Conservation (phyloP, 2,329 filamentous ascomycete species). For the Sclerotinia borealis region DNA sequence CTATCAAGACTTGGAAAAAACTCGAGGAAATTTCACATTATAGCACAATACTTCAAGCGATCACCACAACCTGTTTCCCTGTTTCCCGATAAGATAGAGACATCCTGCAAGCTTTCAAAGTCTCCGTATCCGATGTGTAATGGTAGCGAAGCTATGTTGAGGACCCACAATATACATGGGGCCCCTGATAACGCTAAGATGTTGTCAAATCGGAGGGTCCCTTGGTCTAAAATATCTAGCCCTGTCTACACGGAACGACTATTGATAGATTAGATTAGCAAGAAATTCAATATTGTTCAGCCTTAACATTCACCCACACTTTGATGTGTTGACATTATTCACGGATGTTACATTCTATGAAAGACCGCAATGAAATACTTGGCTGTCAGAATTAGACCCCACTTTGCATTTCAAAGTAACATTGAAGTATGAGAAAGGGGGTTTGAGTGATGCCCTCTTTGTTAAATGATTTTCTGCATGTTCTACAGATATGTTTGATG, state of each 20-base stretch:
- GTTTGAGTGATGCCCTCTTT: neutral
- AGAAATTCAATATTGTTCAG: slow-evolving; percentile 4
- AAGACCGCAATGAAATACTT: neutral
- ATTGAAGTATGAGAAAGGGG: slow-evolving; percentile 2
- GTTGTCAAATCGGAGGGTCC: neutral
- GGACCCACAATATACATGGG: slow-evolving; percentile 8
- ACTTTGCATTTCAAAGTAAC: neutral
- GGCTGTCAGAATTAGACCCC: neutral
- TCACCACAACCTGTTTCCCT: slow-evolving; percentile 1
- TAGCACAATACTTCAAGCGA: slow-evolving; percentile 7
- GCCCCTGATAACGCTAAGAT: neutral
- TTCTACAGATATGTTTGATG: neutral
- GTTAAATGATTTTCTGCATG: neutral
- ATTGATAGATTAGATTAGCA: slow-evolving; percentile 4
- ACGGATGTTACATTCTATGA: slow-evolving; percentile 1
- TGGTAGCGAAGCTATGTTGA: slow-evolving; percentile 5
- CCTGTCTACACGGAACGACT: slow-evolving; percentile 8
- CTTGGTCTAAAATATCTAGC: slow-evolving; percentile 1
- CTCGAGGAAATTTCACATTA: slow-evolving; percentile 10
- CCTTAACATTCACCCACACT: neutral
- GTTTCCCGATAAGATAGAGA: slow-evolving; percentile 8
- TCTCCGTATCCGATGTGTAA: neutral
- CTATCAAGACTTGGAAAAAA: neutral
- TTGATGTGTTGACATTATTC: neutral
- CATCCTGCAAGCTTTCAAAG: slow-evolving; percentile 1